Evolutionary conservation across 2,329 filamentous ascomycete genomes (phyloP), one percentile per base, ranked within the genome.

Genomic region (Diplodia mutila): DNA sequence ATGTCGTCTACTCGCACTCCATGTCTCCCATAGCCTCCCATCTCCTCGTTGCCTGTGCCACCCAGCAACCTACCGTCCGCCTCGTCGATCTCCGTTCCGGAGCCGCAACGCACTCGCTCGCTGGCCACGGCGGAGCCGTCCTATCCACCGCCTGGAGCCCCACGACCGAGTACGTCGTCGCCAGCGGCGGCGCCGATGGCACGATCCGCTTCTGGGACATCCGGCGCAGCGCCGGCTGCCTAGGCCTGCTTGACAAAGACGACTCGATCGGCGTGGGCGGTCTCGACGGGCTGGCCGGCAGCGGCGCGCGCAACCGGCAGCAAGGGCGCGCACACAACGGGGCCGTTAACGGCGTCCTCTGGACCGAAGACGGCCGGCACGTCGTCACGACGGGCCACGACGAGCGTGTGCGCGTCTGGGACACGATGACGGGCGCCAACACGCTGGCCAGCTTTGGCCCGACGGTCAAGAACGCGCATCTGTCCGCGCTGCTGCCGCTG

Each of bases 401-500:
- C 76, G 85, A 91, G 59, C 87, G 90, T 9, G 90, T 98, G 70
- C 87, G 94, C 4, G 91, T 97, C 1, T 98, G 94, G 94, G 87
- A 97, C 75, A 87, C 91, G 1, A 84, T 84, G 0, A 92, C 88
- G 0, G 93, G 93, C 2, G 90, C 90, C 21, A 97, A 98, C 77
- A 96, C 92, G 0, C 86, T 97, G 6, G 91, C 91, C 0, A 94
- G 90, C 76, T 98, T 97, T 75, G 93, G 93, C 0, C 91, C 94
- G 0, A 85, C 89, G 32, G 85, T 97, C 49, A 90, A 89, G 72
- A 97, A 97, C 76, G 85, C 72, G 0, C 76, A 78, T 9, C 78
- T 80, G 2, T 80, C 81, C 3, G 74, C 78, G 5, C 69, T 79
- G 25, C 72, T 79, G 71, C 78, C 83, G 70, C 61, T 85, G 70